These are phyloP conservation scores for Colletotrichum chlorophyti DNA, from an alignment of 2,329 filamentous ascomycete genomes.

Conservation along the genomic window DNA sequence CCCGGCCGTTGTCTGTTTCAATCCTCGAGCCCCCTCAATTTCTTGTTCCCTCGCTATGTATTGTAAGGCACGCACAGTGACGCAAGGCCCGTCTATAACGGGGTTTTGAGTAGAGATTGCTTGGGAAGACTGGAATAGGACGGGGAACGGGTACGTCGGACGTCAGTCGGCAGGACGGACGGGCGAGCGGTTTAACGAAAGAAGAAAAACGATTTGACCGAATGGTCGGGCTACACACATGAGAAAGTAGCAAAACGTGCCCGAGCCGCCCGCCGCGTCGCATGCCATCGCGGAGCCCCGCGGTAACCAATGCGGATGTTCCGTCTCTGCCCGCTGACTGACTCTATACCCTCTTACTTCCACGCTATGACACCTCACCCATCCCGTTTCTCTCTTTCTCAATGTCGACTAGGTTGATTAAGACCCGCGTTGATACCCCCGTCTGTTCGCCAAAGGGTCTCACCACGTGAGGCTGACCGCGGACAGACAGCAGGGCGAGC, in stretches of 20 bases:
- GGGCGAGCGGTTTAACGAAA: no score
- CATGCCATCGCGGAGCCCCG: constrained; percentile 15
- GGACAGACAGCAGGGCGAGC: constrained; percentile 14
- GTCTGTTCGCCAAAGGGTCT: constrained; percentile 7
- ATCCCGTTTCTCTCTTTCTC: background rate
- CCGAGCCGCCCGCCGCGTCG: background rate
- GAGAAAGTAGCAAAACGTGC: no score
- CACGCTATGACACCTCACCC: no score
- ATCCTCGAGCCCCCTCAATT: background rate
- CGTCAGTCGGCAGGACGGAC: background rate
- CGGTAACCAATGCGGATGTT: constrained; percentile 22
- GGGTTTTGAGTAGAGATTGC: background rate
- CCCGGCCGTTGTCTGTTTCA: no score
- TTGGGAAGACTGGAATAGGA: background rate
- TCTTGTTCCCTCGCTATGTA: no score
- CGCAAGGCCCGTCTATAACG: no score
- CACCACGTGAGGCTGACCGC: constrained; percentile 17
- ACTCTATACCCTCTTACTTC: background rate
- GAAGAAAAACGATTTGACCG: no score
- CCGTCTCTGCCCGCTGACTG: background rate
- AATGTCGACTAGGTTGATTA: background rate
- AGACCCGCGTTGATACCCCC: background rate
- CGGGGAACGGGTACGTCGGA: background rate
- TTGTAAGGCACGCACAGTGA: no score
- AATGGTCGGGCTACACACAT: background rate